Evolutionary conservation across 83 land plant species (phyloP), one percentile per base, ranked within the genome.

Genomic region (Picea abies): DNA sequence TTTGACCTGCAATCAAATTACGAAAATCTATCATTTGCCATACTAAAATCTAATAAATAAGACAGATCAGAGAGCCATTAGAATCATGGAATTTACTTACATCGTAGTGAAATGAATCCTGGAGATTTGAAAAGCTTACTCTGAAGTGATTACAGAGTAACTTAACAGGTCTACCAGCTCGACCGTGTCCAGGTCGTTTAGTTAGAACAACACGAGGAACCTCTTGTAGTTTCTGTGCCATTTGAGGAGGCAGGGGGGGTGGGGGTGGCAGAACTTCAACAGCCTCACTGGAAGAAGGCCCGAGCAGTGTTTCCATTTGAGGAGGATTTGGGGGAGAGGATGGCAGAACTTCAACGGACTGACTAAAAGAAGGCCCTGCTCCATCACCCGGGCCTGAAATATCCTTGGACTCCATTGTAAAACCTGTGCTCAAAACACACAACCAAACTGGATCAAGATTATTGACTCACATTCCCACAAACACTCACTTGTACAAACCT

Each of bases 61-160:
- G 64, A 35, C 8, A 23, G 11, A 69, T 41, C 62, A 66, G 10
- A 71, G n/a, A 47, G 80, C 4, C 1, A 16, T 6, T 2, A 41
- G 44, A 1, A 61, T 14, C 12, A 79, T 5, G 3, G 56, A 83
- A 35, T 32, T 58, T 56, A 75, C 90, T 60, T 88, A 93, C 96
- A 88, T 66, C 89, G 84, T 91, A 93, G 29, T 93, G 96, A 47
- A 84, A 91, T 1, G 66, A 69, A 12, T 64, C 91, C 84, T 90
- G 87, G 15, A 78, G 64, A 62, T 65, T 78, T 10, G 75, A 63
- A 60, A 90, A 79, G 0, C 79, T 32, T 69, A 90, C 94, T 72
- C 81, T 73, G 56, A 94, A 94, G 85, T 94, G 92, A 77, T 94
- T 94, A 3, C 88, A 69, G 0, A 88, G 78, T 75, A 92, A 80